Evolutionary conservation across 2,329 filamentous ascomycete species (phyloP).

Genomic region (Biscogniauxia sp.): DNA sequence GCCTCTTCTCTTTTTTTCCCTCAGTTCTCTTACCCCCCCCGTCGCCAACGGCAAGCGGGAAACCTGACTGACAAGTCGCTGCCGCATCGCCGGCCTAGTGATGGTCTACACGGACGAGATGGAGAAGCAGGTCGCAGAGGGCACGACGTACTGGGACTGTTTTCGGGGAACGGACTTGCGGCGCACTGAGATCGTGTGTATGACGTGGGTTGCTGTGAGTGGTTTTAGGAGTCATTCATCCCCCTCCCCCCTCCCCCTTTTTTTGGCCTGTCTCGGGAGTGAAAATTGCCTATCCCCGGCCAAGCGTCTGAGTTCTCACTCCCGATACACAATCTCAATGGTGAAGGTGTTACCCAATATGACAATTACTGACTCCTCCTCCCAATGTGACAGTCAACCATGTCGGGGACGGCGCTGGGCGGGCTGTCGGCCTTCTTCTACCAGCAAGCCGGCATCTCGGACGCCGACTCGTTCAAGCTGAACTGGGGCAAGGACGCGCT

Average conservation of each 20-base stretch:
- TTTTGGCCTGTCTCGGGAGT: too few species aligned
- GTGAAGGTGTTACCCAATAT: too few species aligned
- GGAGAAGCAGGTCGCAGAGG: constrained; percentile 34
- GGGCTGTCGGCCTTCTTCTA: constrained; percentile 37
- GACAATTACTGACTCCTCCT: too few species aligned
- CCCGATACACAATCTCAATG: too few species aligned
- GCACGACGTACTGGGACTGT: constrained; percentile 39
- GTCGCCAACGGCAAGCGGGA: background rate
- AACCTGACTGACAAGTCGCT: background rate
- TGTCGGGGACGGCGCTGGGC: constrained; percentile 33
- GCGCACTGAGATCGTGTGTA: constrained; percentile 36
- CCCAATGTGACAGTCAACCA: too few species aligned
- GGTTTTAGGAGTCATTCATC: too few species aligned
- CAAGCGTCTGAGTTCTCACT: too few species aligned
- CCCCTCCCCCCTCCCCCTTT: too few species aligned
- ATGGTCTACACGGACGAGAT: constrained; percentile 43
- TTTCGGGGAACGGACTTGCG: constrained; percentile 40
- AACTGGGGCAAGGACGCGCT: constrained; percentile 38
- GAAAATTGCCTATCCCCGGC: too few species aligned
- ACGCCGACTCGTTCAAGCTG: constrained; percentile 32
- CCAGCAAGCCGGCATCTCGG: constrained; percentile 35
- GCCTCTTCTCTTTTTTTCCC: background rate
- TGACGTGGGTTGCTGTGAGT: constrained; percentile 35
- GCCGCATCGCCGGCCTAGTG: constrained; percentile 23
- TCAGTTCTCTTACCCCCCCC: background rate